Base-by-base conservation (phyloP, 768 basidiomycete genomes). In the Hypholoma sublateritium region DNA sequence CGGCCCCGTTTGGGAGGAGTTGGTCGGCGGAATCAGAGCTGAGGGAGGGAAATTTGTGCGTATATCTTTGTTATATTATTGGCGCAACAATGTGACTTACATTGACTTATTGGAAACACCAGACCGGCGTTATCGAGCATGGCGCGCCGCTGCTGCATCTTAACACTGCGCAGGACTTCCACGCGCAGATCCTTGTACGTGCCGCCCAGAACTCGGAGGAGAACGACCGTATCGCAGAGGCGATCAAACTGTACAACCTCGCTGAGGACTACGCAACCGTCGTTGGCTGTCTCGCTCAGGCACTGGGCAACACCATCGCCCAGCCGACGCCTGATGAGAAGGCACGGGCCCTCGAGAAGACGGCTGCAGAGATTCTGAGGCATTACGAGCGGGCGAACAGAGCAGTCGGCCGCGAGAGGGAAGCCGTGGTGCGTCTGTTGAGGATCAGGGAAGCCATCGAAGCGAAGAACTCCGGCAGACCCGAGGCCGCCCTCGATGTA, bases 171-270 rank as follows among this genome's bases (percentile, higher is more conserved):
- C 75, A 80, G 24, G 81, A 88, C 48, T 95, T 89, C 75, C 87
- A 94, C 57, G 85, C 86, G 22, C 79, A 89, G 21, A 91, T 99
- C 55, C 88, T 98, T 49, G 75, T 88, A 58, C 84, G 84, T 5
- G 93, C 95, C 0, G 96, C 96, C 0, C 81, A 81, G 28, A 81
- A 91, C 60, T 89, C 90, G 1, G 86, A 93, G 66, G 82, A 89
- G 53, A 94, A 94, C 65, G 87, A 93, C 65, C 88, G 91, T 32
- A 80, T 91, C 37, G 80, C 88, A 1, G 94, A 98, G 69, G 94
- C 95, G 2, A 94, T 98, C 75, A 93, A 95, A 68, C 77, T 99
- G 43, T 98, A 94, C 75, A 95, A 98, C 73, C 85, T 98, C 36
- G 95, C 95, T 1, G 91, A 92, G 34, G 91, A 95, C 60, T 94